Evolutionary conservation across 208 protist species (phyloP), one percentile per base, ranked within the genome.

Genomic region (Leishmania tropica): DNA sequence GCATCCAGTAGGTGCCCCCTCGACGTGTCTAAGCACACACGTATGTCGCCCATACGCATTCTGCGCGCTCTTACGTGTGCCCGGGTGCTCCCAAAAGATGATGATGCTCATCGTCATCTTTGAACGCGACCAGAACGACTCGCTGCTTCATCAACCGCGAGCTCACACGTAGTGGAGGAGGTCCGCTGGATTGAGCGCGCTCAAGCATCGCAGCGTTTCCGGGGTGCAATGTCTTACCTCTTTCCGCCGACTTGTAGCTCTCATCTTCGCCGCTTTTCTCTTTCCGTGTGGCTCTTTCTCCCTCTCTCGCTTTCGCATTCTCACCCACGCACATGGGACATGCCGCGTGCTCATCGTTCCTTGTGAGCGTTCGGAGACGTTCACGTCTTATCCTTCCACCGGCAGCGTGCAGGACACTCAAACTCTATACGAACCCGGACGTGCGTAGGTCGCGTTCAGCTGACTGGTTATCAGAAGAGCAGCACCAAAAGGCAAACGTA

Each of bases 291-390:
- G 40, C 19, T 71, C 8, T n/a, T 11, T 75, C 54, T 60, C n/a
- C 31, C 37, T 24, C 68, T 42, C 37, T 80, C 71, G 70, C n/a
- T 37, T 47, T 79, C 56, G 54, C 62, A 54, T 70, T 85, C 40
- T 60, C 45, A 21, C 40, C 37, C 40, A 28, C 40, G 65, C 65
- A n/a, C 56, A n/a, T 62, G 3, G 24, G 56, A 62, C 56, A 62
- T 62, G 56, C 56, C 56, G 13, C 24, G 11, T n/a, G 56, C 56
- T 5, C 24, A 62, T 62, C 7, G 56, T 31, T 31, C 24, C 56
- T 31, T 62, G 5, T 71, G 65, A 19, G 37, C 8, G 40, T 48
- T 42, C 65, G 24, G 24, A 24, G 45, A n/a, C 24, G 56, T 62
- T 2, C 24, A 11, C 24, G 56, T n/a, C 56, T 2, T n/a, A n/a